phyloP scores from a whole-genome alignment of 306 rosid genomes.

The Malus orientalis region DNA sequence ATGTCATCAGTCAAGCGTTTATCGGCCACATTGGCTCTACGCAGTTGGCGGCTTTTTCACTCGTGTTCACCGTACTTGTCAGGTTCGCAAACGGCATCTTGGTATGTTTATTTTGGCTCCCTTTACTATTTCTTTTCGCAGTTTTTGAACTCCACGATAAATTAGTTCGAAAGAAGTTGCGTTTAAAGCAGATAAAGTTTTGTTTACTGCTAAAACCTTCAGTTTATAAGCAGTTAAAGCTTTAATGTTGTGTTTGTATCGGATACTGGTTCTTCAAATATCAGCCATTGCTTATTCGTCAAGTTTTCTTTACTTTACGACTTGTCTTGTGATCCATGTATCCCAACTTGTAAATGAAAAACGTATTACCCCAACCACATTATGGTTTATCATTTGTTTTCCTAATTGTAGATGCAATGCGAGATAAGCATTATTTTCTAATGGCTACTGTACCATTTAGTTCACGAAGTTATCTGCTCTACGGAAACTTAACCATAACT shows the following conservation, averaged over 20 bases:
- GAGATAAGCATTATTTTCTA: too few relatives aligned
- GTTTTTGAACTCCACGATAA: background rate
- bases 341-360: too few relatives aligned
- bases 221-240: too few relatives aligned
- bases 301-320: too few relatives aligned
- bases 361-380: background rate
- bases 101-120: slow-evolving; percentile 21
- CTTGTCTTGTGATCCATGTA: too few relatives aligned
- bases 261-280: too few relatives aligned
- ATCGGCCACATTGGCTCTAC: slow-evolving; percentile 47
- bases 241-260: too few relatives aligned
- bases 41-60: slow-evolving; percentile 45
- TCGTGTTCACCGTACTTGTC: slow-evolving; percentile 38
- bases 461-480: background rate
- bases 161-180: background rate
- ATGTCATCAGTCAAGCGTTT: slow-evolving; percentile 34
- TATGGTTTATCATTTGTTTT: background rate
- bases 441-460: background rate
- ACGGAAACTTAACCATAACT: background rate
- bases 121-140: background rate
- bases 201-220: too few relatives aligned
- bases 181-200: background rate
- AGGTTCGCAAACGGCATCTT: slow-evolving; percentile 47
- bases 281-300: too few relatives aligned
- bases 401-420: background rate